Base-by-base conservation (phyloP, 1,284 basidiomycete genomes). In the Microbotryomycetes sp. region DNA sequence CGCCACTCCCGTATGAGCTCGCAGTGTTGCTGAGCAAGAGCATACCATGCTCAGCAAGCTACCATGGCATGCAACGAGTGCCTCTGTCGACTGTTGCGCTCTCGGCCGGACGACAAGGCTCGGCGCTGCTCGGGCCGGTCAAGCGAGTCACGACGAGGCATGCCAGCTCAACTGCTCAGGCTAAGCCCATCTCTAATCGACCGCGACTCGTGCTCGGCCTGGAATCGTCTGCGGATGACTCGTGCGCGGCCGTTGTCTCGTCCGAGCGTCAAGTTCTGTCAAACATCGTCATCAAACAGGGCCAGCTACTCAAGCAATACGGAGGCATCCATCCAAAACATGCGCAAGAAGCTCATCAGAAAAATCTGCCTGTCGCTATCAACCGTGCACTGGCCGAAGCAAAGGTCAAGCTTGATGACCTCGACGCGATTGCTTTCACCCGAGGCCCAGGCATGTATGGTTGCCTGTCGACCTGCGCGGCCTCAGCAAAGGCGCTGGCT, bases 341-440 rank as follows among this genome's bases (percentile, higher is more conserved):
- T 48, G 63, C 66, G 2, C 60, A 65, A 21, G 60, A 69, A 31
- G 65, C 67, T 3, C 92, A 81, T 63, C 68, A 76, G 71, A 78
- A 77, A 51, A 86, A 89, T 66, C 83, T 96, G 81, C 91, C 91
- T 11, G 71, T 77, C 29, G 91, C 87, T 1, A 83, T 94, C 50
- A 74, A 75, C 31, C 77, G 76, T 59, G 90, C 91, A 0, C 77
- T 96, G 18, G 62, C 73, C 0, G 82, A 88, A 46, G 86, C 90
- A 0, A 74, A 78, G 0, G 60, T 90, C 28, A 73, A 75, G 23
- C 75, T 87, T 31, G 71, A 75, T 2, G 82, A 89, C 45, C 77
- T 97, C 13, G 86, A 93, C 70, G 91, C 88, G 0, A 81, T 96
- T 46, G 92, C 92, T 0, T 93, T 89, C 72, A 96, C 92, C 0